Evolutionary conservation across 129 eudicot genomes (phyloP), one percentile per base, ranked within the genome.

Genomic region (Scalesia atractyloides): DNA sequence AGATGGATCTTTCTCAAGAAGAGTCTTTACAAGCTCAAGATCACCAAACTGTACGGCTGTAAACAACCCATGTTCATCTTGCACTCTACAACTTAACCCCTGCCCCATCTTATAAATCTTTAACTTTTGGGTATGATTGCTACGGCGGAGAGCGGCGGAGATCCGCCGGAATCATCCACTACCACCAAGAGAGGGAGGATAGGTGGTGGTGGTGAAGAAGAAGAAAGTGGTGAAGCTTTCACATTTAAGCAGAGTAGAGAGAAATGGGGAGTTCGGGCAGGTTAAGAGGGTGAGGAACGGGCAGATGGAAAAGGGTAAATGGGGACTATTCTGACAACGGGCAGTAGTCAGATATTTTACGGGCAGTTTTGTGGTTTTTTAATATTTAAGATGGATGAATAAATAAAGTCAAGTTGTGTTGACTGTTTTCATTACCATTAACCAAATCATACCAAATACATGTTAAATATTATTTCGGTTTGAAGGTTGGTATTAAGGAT

Each of bases 1-100:
- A 46, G 68, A 66, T 15, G 93, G 91, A 74, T 87, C 88, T 67
- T 74, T 77, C 0, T 67, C 76, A 12, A 88, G 68, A 77, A 90
- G 73, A 17, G 49, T 76, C 64, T 78, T 75, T 7, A 87, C 85
- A 33, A 78, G 69, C 48, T 80, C 79, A 3, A 81, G 50, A 82
- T 90, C 93, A 24, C 93, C 96, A 76, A 80, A 80, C 43, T 84
- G 88, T 64, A 87, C 86, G 9, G 91, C 88, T 64, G 67, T 74
- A 62, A 90, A 90, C 30, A 90, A 69, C 30, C 82, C 88, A 69
- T 84, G 81, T 50, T 87, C 88, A 37, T 74, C 74, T 62, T 64
- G 53, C 66, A 68, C 82, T 49, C 80, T 57, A 81, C 96, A 90
- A 56, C 96, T 90, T 30, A 87, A 33, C 22, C 80, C 84, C 85